Evolutionary conservation across 108 stramenopile species (phyloP).

Genomic region (Pinguiococcus pyrenoidosus): DNA sequence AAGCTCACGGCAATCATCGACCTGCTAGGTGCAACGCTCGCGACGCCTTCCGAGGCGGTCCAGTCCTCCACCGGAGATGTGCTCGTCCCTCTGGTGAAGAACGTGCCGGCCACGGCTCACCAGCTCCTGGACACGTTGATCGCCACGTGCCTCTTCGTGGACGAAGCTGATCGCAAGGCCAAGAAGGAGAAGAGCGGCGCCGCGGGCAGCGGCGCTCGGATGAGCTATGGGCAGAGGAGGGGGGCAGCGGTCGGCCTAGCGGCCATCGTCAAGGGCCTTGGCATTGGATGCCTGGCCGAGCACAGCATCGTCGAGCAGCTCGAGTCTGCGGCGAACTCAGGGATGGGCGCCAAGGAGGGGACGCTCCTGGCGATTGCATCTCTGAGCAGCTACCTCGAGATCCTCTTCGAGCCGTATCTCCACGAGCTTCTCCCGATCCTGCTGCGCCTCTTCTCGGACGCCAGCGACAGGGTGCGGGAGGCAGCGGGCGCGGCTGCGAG

Average conservation of each 20-base stretch:
- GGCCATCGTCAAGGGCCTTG: constrained; percentile 94
- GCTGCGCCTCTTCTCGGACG: constrained; percentile 79
- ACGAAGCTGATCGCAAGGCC: no score
- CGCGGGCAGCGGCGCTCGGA: no score
- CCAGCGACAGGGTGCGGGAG: constrained; percentile 72
- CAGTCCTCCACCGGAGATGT: constrained; percentile 40
- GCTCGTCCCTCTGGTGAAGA: constrained; percentile 33
- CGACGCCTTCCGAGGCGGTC: constrained; percentile 40
- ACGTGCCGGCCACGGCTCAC: not conserved
- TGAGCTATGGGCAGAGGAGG: no score
- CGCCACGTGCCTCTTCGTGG: no score
- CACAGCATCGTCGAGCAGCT: constrained; percentile 68
- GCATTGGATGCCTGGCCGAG: constrained; percentile 82
- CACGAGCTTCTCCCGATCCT: constrained; percentile 88
- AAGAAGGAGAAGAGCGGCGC: not conserved
- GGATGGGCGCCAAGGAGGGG: constrained; percentile 59
- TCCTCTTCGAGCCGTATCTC: constrained; percentile 98
- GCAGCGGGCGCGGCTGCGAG: constrained; percentile 70
- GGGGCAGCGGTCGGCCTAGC: constrained; percentile 90
- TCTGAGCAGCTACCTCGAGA: constrained; percentile 65
- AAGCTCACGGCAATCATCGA: constrained; percentile 26
- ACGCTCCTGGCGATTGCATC: constrained; percentile 87
- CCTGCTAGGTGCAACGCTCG: not conserved
- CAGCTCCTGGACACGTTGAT: no score
- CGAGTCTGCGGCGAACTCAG: constrained; percentile 45